Percentiles rank a stretch among this genome's conserved stretches.
Conservation (phyloP, 768 basidiomycete genomes). For the Termitomyces sp. region DNA sequence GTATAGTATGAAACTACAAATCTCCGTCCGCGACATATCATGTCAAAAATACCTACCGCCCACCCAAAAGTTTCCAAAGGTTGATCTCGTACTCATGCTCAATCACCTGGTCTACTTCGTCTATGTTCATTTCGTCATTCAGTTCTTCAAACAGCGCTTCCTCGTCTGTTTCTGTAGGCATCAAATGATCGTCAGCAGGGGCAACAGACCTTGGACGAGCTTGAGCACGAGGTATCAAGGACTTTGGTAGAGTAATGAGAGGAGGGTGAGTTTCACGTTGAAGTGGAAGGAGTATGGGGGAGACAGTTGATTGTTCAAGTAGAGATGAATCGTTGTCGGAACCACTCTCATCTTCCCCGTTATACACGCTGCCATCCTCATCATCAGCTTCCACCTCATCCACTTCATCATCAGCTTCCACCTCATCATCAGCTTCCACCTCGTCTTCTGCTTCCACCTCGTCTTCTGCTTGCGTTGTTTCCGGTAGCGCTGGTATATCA, state of each 20-base stretch:
- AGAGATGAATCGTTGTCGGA: constrained; percentile 2
- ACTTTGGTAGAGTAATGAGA: constrained; percentile 16
- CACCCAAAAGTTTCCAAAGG: constrained; percentile 31
- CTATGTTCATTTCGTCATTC: constrained; percentile 36
- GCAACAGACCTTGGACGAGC: background rate
- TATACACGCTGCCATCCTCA: constrained; percentile 2
- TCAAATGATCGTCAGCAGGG: constrained; percentile 9
- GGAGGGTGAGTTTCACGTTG: constrained; percentile 21
- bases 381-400: constrained; percentile 4
- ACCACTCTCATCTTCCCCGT: constrained; percentile 9
- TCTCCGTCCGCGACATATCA: background rate
- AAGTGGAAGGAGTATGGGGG: constrained; percentile 15
- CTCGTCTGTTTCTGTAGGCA: constrained; percentile 22
- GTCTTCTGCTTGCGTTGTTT: constrained; percentile 1
- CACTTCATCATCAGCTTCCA: background rate
- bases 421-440: too few species aligned
- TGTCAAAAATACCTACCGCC: constrained; percentile 1
- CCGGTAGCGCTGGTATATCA: background rate
- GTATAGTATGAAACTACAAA: background rate
- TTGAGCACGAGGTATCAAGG: background rate
- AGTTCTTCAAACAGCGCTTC: constrained; percentile 29
- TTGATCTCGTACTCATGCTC: constrained; percentile 31
- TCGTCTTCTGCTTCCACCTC: constrained; percentile 6
- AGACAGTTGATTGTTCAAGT: constrained; percentile 5
- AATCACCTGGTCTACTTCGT: constrained; percentile 27